Percentiles rank a stretch among this genome's conserved stretches.
These are phyloP conservation scores for Apophysomyces variabilis DNA, from an alignment of 371 early-diverging fungal genomes.

Conservation along the genomic window DNA sequence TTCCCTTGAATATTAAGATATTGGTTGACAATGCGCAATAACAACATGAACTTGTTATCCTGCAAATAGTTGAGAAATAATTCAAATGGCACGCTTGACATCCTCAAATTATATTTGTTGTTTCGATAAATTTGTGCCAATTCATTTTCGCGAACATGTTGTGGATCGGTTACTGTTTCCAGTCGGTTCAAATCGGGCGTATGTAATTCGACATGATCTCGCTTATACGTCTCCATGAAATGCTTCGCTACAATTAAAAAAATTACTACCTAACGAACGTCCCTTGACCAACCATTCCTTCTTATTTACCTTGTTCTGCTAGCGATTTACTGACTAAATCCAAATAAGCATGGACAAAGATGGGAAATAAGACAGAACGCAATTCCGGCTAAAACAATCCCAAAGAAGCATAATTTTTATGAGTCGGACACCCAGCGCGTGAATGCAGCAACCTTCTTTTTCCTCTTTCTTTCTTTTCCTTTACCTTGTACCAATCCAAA, in stretches of 20 bases:
- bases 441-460: too few relatives aligned
- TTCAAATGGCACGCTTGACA: slow-evolving; percentile 93
- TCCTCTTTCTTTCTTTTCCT: not conserved
- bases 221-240: slow-evolving; percentile 79
- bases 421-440: not conserved
- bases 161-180: slow-evolving; percentile 66
- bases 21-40: slow-evolving; percentile 95
- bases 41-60: slow-evolving; percentile 85
- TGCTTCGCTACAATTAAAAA: slow-evolving; percentile 30
- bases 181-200: slow-evolving; percentile 70
- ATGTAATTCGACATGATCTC: slow-evolving; percentile 81
- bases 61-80: slow-evolving; percentile 93
- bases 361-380: slow-evolving; percentile 85
- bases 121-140: slow-evolving; percentile 79
- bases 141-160: slow-evolving; percentile 84
- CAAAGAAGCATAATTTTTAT: not conserved
- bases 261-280: too few relatives aligned
- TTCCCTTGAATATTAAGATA: slow-evolving; percentile 86
- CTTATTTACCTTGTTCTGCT: slow-evolving; percentile 66
- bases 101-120: slow-evolving; percentile 88
- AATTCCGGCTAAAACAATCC: slow-evolving; percentile 75
- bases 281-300: too few relatives aligned
- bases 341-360: slow-evolving; percentile 95
- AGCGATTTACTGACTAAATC: slow-evolving; percentile 77
- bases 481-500: slow-evolving; percentile 90